phyloP scores from a whole-genome alignment of 129 eudicot species.

The Escallonia rubra region DNA sequence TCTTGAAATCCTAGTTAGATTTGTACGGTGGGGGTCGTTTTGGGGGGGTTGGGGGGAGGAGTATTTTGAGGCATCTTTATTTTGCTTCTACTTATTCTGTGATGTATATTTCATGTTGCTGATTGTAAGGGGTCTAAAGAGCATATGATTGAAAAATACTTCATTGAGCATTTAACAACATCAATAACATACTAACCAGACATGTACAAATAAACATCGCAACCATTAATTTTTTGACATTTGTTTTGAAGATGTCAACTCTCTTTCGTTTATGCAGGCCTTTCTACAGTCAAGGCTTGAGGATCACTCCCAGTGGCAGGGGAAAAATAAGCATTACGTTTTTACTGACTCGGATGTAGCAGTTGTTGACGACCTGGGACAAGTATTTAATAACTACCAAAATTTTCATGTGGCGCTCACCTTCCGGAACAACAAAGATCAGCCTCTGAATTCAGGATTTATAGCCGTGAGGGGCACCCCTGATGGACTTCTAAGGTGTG shows the following conservation, averaged over 20 bases:
- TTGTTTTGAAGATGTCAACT: not conserved
- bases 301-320: conserved; percentile 42
- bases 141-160: no score
- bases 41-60: no score
- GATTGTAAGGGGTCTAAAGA: no score
- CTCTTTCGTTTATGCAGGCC: conserved; percentile 39
- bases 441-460: conserved; percentile 93
- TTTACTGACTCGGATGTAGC: conserved; percentile 92
- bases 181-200: no score
- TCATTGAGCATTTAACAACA: no score
- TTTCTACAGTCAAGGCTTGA: conserved; percentile 61
- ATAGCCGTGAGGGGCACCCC: conserved; percentile 88
- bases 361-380: conserved; percentile 67
- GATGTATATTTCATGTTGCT: no score
- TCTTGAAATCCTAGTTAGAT: no score
- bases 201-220: no score
- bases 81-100: no score
- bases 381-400: conserved; percentile 48
- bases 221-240: no score
- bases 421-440: conserved; percentile 93
- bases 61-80: no score
- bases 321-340: conserved; percentile 45
- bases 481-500: conserved; percentile 67
- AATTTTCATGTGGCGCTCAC: conserved; percentile 87
- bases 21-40: no score